Conservation (phyloP, 2,329 filamentous ascomycete genomes). For the Clonostachys sp. region DNA sequence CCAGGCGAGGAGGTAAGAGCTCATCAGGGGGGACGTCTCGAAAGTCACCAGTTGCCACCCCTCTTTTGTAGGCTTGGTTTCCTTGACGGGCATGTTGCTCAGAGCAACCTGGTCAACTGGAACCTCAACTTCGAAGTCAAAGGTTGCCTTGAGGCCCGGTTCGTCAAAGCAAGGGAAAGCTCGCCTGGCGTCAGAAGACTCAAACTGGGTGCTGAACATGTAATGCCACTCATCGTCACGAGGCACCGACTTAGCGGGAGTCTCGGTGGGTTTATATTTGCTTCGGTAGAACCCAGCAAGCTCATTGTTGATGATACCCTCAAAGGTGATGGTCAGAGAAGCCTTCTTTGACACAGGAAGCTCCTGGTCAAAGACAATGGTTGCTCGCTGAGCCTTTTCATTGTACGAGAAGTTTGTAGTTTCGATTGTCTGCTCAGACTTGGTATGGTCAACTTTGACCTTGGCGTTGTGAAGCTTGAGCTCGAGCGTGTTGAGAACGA, state of each 20-base stretch:
- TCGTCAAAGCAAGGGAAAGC: conserved; percentile 99
- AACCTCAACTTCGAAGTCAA: conserved; percentile 89
- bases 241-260: conserved; percentile 72
- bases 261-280: conserved; percentile 79
- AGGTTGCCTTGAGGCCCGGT: conserved; percentile 93
- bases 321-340: conserved; percentile 65
- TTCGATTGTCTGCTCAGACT: conserved; percentile 51
- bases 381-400: conserved; percentile 77
- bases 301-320: conserved; percentile 79
- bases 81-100: conserved; percentile 93
- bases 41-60: conserved; percentile 75
- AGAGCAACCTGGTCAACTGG: conserved; percentile 84
- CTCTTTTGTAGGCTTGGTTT: conserved; percentile 49
- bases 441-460: conserved; percentile 52
- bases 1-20: conserved; percentile 88
- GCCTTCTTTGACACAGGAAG: conserved; percentile 65
- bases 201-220: conserved; percentile 96
- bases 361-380: conserved; percentile 69
- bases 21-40: conserved; percentile 84
- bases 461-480: conserved; percentile 68
- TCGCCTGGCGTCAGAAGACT: conserved; percentile 89
- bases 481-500: conserved; percentile 82
- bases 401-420: conserved; percentile 74
- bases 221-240: conserved; percentile 63
- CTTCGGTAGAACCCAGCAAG: conserved; percentile 94